phyloP scores from a whole-genome alignment of 1,139 yeast species.

The Scheffersomyces illinoinensis region DNA sequence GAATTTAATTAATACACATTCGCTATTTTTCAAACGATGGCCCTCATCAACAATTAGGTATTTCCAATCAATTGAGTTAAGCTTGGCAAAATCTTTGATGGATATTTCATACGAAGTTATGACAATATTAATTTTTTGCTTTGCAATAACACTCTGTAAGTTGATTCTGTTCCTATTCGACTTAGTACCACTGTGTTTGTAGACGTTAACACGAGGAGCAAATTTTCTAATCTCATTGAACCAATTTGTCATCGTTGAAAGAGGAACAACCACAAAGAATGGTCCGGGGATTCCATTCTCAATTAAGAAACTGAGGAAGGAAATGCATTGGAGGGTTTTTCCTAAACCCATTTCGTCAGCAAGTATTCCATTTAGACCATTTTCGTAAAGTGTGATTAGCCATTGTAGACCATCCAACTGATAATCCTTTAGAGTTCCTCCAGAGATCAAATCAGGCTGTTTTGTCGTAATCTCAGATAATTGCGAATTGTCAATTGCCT shows the following conservation, averaged over 20 bases:
- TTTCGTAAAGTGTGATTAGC: constrained; percentile 84
- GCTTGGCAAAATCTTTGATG: constrained; percentile 59
- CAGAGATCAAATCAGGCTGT: constrained; percentile 70
- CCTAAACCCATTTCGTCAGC: constrained; percentile 99
- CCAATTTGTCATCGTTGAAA: constrained; percentile 90
- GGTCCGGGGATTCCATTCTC: constrained; percentile 86
- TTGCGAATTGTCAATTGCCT: constrained; percentile 26
- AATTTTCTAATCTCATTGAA: constrained; percentile 64
- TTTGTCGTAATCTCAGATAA: constrained; percentile 20
- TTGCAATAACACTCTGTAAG: constrained; percentile 17
- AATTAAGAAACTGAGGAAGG: constrained; percentile 71
- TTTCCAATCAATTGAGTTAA: constrained; percentile 66
- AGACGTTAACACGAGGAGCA: constrained; percentile 67
- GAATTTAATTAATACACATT: constrained; percentile 70
- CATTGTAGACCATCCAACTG: constrained; percentile 91
- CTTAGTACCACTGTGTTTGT: constrained; percentile 69
- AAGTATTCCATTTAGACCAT: constrained; percentile 90
- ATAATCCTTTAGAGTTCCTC: constrained; percentile 74
- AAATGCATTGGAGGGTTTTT: constrained; percentile 84
- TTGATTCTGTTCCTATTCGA: constrained; percentile 45
- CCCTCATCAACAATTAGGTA: constrained; percentile 95
- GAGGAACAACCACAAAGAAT: constrained; percentile 81
- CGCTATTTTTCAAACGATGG: constrained; percentile 81
- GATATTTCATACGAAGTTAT: constrained; percentile 84
- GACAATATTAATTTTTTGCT: constrained; percentile 42